Evolutionary conservation across 768 basidiomycete species (phyloP).

Genomic region (Kwoniella sp.): DNA sequence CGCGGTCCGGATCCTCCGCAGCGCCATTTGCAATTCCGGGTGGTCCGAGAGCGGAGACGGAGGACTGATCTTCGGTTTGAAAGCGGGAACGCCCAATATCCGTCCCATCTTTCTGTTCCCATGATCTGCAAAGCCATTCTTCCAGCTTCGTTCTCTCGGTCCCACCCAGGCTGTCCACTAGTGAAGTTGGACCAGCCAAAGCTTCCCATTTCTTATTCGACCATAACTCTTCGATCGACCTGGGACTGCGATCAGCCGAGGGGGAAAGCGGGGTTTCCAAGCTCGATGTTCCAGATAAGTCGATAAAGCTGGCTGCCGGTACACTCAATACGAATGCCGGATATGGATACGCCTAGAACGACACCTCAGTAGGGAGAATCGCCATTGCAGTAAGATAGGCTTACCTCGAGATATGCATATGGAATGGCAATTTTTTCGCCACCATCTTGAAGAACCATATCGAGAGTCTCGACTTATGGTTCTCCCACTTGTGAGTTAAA

Average conservation of each 20-base stretch:
- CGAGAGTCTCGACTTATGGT: too few species aligned
- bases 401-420: background rate
- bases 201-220: slow-evolving; percentile 38
- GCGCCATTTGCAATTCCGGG: too few species aligned
- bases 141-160: slow-evolving; percentile 38
- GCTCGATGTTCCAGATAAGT: slow-evolving; percentile 21
- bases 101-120: background rate
- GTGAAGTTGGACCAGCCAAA: slow-evolving; percentile 21
- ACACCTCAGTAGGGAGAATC: too few species aligned
- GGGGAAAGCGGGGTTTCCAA: background rate
- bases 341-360: slow-evolving; percentile 36
- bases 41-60: too few species aligned
- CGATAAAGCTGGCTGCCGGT: slow-evolving; percentile 25
- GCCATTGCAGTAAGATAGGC: background rate
- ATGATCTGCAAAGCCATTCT: slow-evolving; percentile 38
- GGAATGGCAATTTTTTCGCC: background rate
- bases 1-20: too few species aligned
- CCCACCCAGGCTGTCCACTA: slow-evolving; percentile 43
- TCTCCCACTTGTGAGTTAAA: too few species aligned
- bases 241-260: too few species aligned
- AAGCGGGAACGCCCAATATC: background rate
- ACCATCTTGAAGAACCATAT: background rate
- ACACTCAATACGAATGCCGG: slow-evolving; percentile 41
- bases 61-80: background rate
- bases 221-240: slow-evolving; percentile 39